Conservation (phyloP, 139 green algal genomes). For the Tetradesmus obliquus region DNA sequence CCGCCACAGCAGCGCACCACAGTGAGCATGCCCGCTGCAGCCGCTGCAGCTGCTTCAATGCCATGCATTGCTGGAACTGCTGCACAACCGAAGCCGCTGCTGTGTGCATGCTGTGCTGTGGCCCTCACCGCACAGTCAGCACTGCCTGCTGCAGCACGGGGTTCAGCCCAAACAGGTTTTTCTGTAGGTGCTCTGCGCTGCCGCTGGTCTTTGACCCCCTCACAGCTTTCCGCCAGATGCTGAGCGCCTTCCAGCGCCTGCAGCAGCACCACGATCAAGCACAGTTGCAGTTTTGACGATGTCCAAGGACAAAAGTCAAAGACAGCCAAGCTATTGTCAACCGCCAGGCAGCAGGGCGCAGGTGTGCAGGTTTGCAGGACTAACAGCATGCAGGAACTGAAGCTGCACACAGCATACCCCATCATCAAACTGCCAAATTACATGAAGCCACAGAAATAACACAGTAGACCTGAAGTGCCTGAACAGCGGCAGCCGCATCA, state of each 20-base stretch:
- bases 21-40: not conserved
- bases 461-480: not conserved
- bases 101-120: constrained; percentile 5
- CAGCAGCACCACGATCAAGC: not conserved
- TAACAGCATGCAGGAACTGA: not conserved
- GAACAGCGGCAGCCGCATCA: constrained; percentile 52
- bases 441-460: not conserved
- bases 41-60: not conserved
- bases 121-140: constrained; percentile 44
- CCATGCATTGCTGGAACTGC: not conserved
- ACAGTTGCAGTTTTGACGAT: no score
- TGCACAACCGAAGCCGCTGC: no score
- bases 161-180: constrained; percentile 70
- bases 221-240: constrained; percentile 65
- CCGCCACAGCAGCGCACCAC: no score
- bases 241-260: constrained; percentile 52
- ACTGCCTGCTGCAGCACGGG: constrained; percentile 62
- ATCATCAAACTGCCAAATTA: no score
- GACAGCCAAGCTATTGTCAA: no score
- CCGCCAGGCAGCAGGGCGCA: not conserved
- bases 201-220: constrained; percentile 53
- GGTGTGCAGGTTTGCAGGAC: not conserved
- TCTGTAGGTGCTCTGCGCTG: constrained; percentile 52
- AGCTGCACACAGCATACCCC: not conserved
- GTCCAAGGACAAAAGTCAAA: no score